These are phyloP conservation scores for Pestalotiopsis sp. DNA, from an alignment of 2,329 filamentous ascomycete species.

Conservation along the genomic window DNA sequence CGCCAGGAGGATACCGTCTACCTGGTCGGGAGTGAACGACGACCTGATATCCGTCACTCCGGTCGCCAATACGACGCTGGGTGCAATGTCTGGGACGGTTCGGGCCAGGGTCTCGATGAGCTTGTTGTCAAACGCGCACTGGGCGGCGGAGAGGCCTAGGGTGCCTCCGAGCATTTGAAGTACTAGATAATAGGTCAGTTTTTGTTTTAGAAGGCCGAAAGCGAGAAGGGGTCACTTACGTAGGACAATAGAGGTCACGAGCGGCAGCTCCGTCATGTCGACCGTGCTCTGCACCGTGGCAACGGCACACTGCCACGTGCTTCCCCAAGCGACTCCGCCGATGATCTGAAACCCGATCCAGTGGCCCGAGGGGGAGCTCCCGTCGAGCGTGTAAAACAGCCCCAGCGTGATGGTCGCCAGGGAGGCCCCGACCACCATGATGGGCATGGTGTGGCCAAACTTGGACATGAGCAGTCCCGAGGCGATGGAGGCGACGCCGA, in stretches of 20 bases:
- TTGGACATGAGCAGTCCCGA: conserved; percentile 29
- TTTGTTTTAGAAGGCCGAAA: background rate
- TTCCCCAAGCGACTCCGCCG: conserved; percentile 21
- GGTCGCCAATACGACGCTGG: conserved; percentile 33
- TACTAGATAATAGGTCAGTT: conserved; percentile 18
- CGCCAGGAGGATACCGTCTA: conserved; percentile 53
- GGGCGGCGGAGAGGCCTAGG: conserved; percentile 41
- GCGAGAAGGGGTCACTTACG: conserved; percentile 4
- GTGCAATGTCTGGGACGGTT: conserved; percentile 33
- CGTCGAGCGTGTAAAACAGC: conserved; percentile 31
- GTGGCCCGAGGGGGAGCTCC: conserved; percentile 26
- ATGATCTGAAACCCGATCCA: conserved; percentile 35
- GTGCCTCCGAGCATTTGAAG: conserved; percentile 44
- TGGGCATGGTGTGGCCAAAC: conserved; percentile 30
- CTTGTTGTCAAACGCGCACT: conserved; percentile 38
- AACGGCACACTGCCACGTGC: conserved; percentile 37
- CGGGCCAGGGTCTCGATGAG: conserved; percentile 23
- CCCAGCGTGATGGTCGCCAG: conserved; percentile 35
- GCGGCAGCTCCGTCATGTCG: conserved; percentile 33
- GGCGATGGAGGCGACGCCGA: conserved; percentile 33
- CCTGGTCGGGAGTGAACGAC: conserved; percentile 45
- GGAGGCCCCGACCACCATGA: conserved; percentile 36
- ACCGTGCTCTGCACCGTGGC: conserved; percentile 37
- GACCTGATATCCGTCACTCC: conserved; percentile 54
- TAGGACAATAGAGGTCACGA: conserved; percentile 22